A percentile compares a stretch with the other conserved stretches of the same genome.
Evolutionary conservation across 2,329 filamentous ascomycete genomes (phyloP).

Genomic region (Pyrenochaeta sp.): DNA sequence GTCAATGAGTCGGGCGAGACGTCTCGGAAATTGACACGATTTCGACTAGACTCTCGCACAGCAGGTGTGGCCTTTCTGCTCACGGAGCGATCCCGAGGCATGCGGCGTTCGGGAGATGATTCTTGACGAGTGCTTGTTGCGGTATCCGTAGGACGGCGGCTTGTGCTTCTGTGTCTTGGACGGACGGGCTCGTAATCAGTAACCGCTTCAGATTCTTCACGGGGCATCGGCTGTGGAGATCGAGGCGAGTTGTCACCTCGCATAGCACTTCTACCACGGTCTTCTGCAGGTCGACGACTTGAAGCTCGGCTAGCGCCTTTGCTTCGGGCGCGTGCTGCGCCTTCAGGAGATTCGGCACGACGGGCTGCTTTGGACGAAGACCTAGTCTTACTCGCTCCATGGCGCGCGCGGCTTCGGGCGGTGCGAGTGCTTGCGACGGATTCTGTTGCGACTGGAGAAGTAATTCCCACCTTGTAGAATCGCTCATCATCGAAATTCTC

Average conservation of each 20-base stretch:
- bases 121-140: conserved; percentile 50
- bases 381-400: conserved; percentile 43
- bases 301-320: conserved; percentile 43
- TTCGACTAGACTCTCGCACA: conserved; percentile 42
- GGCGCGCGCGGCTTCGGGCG: conserved; percentile 43
- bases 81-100: conserved; percentile 46
- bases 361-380: conserved; percentile 47
- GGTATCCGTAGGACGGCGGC: conserved; percentile 56
- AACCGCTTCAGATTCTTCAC: conserved; percentile 62
- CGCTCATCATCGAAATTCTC: conserved; percentile 59
- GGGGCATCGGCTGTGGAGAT: conserved; percentile 79
- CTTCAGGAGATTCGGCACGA: conserved; percentile 48
- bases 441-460: conserved; percentile 49
- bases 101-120: conserved; percentile 54
- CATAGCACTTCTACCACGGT: conserved; percentile 46
- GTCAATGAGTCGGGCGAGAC: conserved; percentile 46
- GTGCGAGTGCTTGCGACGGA: conserved; percentile 47
- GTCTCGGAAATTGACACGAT: conserved; percentile 44
- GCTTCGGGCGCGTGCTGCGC: conserved; percentile 32
- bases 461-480: conserved; percentile 54
- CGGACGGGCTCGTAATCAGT: conserved; percentile 70
- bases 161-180: conserved; percentile 61
- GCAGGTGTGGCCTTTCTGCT: conserved; percentile 43
- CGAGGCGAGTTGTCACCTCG: conserved; percentile 72
- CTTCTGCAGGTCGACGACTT: conserved; percentile 46